Base-by-base conservation (phyloP, 495 filamentous ascomycete genomes). In the Jackrogersella multiformis region DNA sequence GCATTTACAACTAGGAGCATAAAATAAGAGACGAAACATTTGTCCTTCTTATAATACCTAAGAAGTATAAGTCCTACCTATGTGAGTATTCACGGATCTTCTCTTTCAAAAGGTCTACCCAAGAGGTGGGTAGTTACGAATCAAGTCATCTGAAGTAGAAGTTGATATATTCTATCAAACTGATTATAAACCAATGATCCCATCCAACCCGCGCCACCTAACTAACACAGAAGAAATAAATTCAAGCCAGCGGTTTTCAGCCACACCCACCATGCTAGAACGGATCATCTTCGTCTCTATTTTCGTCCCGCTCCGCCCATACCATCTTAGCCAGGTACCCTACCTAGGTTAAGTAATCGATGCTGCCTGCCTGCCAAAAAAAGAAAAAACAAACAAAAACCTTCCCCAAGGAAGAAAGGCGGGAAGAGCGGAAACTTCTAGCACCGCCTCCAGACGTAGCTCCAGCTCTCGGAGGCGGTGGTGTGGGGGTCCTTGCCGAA, bases 371-470 rank as follows among this genome's bases (percentile, higher is more conserved):
- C 7, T 16, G 3, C n/a, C 16, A 10, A 32, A 34, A 13, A 20
- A 0, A 20, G 21, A 12, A 26, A 18, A 36, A 15, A 42, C n/a
- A n/a, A n/a, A n/a, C n/a, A n/a, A n/a, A n/a, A n/a, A n/a, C n/a
- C n/a, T n/a, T n/a, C n/a, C n/a, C n/a, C n/a, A n/a, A n/a, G n/a
- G n/a, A n/a, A n/a, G n/a, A n/a, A n/a, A n/a, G n/a, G n/a, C n/a
- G n/a, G n/a, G n/a, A n/a, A n/a, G n/a, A n/a, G n/a, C n/a, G n/a
- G n/a, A 23, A 15, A n/a, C 12, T 35, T 34, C 66, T 73, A 82
- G 62, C 79, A 82, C 56, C 70, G 64, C 36, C 79, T 65, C 79
- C 79, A 82, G 59, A 80, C 75, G 21, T 80, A 73, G 18, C 74
- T 72, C 79, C 76, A 80, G 53, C 64, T 77, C 71, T 82, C 78